These are phyloP conservation scores for Didymella arachidicola DNA, from an alignment of 2,329 filamentous ascomycete species.

Conservation along the genomic window DNA sequence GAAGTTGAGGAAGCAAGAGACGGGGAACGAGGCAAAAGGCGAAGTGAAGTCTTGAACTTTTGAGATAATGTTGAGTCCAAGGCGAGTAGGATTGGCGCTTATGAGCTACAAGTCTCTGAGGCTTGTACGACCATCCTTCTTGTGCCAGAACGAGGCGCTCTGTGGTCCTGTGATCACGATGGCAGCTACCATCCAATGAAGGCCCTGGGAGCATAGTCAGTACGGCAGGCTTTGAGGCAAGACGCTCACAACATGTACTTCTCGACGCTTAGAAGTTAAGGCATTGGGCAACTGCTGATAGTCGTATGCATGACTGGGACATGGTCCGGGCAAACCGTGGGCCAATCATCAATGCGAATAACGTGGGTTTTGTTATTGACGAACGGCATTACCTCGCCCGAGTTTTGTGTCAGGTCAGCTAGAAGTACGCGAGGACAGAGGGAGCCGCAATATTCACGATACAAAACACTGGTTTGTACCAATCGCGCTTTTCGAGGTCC, in stretches of 20 bases:
- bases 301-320: conserved; percentile 46
- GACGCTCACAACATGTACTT: conserved; percentile 29
- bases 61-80: conserved; percentile 21
- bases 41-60: conserved; percentile 37
- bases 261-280: conserved; percentile 29
- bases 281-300: conserved; percentile 44
- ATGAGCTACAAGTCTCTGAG: conserved; percentile 35
- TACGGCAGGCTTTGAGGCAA: conserved; percentile 30
- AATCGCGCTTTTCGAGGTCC: conserved; percentile 28
- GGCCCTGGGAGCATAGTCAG: conserved; percentile 31
- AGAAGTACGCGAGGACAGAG: not conserved
- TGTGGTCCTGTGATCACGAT: conserved; percentile 27
- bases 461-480: conserved; percentile 27
- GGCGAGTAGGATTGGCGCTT: conserved; percentile 47
- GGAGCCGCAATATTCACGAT: conserved; percentile 26
- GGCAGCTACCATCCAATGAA: conserved; percentile 37
- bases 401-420: conserved; percentile 16
- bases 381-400: not conserved
- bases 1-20: conserved; percentile 23
- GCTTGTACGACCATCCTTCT: conserved; percentile 42
- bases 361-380: conserved; percentile 31
- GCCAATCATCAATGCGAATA: conserved; percentile 44
- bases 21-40: conserved; percentile 31
- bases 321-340: conserved; percentile 36
- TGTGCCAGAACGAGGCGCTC: conserved; percentile 31